Evolutionary conservation across 2,329 filamentous ascomycete genomes (phyloP).

Genomic region (Aureobasidium pullulans): DNA sequence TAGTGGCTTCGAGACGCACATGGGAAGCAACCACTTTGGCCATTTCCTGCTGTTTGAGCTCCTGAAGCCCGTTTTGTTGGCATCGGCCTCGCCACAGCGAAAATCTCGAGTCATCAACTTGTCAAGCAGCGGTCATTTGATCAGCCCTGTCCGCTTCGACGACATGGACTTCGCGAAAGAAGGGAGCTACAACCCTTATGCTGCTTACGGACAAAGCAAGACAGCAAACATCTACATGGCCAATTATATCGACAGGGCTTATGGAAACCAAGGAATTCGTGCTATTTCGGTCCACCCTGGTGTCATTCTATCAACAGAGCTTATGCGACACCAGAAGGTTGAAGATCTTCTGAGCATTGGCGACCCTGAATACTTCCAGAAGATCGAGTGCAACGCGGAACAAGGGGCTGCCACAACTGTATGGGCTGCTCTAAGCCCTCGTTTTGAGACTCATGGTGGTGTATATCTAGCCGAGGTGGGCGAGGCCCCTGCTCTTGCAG

Average conservation of each 20-base stretch:
- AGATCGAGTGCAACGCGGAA: constrained; percentile 19
- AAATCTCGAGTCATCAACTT: constrained; percentile 43
- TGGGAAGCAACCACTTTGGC: constrained; percentile 47
- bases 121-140: constrained; percentile 33
- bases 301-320: constrained; percentile 26
- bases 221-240: constrained; percentile 46
- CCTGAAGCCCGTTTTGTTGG: constrained; percentile 39
- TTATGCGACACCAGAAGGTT: constrained; percentile 13
- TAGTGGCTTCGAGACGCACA: constrained; percentile 46
- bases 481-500: constrained; percentile 25
- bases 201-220: constrained; percentile 45
- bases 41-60: constrained; percentile 51
- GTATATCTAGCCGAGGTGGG: constrained; percentile 40
- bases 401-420: constrained; percentile 46
- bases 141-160: constrained; percentile 21
- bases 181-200: constrained; percentile 19
- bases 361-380: background rate
- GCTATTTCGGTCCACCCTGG: constrained; percentile 43
- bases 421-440: constrained; percentile 37
- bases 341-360: background rate
- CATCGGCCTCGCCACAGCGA: constrained; percentile 31
- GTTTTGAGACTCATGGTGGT: constrained; percentile 41
- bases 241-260: constrained; percentile 45
- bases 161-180: constrained; percentile 27
- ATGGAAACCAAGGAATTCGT: constrained; percentile 38